phyloP scores from a whole-genome alignment of 2,329 filamentous ascomycete species.

The Fusarium hainanense region DNA sequence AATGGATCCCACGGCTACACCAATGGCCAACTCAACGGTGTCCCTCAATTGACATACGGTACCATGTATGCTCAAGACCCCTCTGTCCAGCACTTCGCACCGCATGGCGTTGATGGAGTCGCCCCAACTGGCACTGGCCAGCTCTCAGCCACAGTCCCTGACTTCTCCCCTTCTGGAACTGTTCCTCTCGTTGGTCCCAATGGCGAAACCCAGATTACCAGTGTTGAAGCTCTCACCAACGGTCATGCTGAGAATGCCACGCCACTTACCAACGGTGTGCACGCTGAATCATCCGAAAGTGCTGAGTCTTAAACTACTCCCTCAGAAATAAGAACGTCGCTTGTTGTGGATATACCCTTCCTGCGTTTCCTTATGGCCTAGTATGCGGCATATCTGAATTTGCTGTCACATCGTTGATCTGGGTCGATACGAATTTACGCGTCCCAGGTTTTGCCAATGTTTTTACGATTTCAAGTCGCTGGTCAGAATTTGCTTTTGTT shows the following conservation, averaged over 20 bases:
- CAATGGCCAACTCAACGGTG: slow-evolving; percentile 48
- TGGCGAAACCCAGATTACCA: slow-evolving; percentile 22
- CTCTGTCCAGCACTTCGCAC: slow-evolving; percentile 50
- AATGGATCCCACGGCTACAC: slow-evolving; percentile 47
- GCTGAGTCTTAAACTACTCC: slow-evolving; percentile 30
- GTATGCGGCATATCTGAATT: slow-evolving; percentile 15
- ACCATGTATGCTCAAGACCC: slow-evolving; percentile 46
- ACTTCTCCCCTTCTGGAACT: slow-evolving; percentile 53
- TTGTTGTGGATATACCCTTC: slow-evolving; percentile 10
- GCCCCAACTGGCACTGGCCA: slow-evolving; percentile 47
- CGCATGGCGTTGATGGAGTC: slow-evolving; percentile 51
- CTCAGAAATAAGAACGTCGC: slow-evolving; percentile 10
- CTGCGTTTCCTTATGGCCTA: not conserved
- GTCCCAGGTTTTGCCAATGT: slow-evolving; percentile 36
- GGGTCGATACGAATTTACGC: slow-evolving; percentile 34
- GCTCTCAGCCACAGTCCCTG: slow-evolving; percentile 54
- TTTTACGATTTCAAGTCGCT: slow-evolving; percentile 36
- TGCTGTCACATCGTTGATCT: slow-evolving; percentile 18
- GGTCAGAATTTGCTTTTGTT: slow-evolving; percentile 19
- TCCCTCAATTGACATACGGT: slow-evolving; percentile 49
- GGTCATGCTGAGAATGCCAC: slow-evolving; percentile 33
- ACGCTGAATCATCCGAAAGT: slow-evolving; percentile 31
- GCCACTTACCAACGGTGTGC: slow-evolving; percentile 47
- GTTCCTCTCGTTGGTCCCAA: slow-evolving; percentile 27
- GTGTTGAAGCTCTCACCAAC: slow-evolving; percentile 33